Base-by-base conservation (phyloP, 139 green algal species). In the Chlorella sp. region DNA sequence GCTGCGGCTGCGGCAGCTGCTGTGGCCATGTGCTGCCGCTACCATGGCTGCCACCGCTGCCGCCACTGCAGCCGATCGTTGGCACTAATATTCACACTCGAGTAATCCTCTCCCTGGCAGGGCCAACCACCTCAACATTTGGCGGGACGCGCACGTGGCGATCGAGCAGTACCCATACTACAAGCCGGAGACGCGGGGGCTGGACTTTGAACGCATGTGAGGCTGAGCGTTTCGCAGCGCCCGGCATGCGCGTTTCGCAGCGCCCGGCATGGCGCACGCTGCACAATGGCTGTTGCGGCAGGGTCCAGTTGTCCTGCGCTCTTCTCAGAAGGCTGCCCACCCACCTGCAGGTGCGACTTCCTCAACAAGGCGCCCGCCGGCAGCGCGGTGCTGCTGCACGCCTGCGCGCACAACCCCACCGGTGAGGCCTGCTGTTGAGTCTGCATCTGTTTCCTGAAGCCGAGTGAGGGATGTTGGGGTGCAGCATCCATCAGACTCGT, bases 401-500 rank as follows among this genome's bases (percentile, higher is more conserved):
- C 94, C 20, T 98, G 95, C 78, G 96, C 96, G 11, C 74, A 81
- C 74, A 98, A 98, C 91, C 96, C 96, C 71, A 98, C 93, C 9
- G 74, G 74, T 81, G 94, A 34, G 74, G 51, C 51, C 44, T 6
- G 44, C 44, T 6, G 44, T 9, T 16, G 44, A 51, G 44, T 6
- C 44, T 51, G 44, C 44, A 6, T 6, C 9, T 9, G 9, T 51
- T 51, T 51, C n/a, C n/a, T n/a, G n/a, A n/a, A n/a, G n/a, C n/a
- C n/a, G n/a, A n/a, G n/a, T n/a, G n/a, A n/a, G n/a, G 7, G 44
- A 11, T 7, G 51, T 15, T 60, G 51, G 11, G 11, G 21, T 60
- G 51, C 51, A 60, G 51, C 9, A 51, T 51, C n/a, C n/a, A n/a
- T n/a, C n/a, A n/a, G n/a, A n/a, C n/a, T n/a, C n/a, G n/a, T n/a